Percentiles rank a stretch among this genome's conserved stretches.
Evolutionary conservation across 2,329 filamentous ascomycete genomes (phyloP).

Genomic region (Xylariaceae sp.): DNA sequence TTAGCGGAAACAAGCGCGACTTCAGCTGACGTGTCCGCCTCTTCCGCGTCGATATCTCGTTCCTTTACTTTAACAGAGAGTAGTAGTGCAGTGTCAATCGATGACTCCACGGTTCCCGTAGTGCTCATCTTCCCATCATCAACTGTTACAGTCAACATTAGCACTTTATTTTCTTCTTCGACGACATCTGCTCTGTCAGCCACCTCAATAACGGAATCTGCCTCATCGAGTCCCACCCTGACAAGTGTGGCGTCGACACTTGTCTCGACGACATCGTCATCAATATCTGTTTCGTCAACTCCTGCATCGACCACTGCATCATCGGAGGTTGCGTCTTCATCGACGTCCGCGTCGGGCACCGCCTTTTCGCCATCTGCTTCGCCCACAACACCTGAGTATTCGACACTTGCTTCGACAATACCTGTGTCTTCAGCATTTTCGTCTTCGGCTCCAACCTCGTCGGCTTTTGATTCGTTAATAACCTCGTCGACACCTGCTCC

Average conservation of each 20-base stretch:
- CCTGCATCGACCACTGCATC: neutral
- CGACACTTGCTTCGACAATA: too few species aligned
- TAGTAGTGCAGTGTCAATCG: conserved; percentile 3
- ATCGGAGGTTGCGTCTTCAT: neutral
- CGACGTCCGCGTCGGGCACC: neutral
- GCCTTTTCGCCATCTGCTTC: neutral
- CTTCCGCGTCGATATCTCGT: conserved; percentile 16
- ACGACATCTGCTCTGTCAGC: conserved; percentile 2
- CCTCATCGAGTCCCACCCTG: conserved; percentile 1
- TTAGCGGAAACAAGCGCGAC: neutral
- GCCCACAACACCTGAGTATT: neutral
- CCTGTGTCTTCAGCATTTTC: too few species aligned
- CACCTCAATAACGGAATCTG: neutral
- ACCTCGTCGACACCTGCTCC: neutral
- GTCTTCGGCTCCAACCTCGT: too few species aligned
- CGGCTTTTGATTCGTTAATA: neutral
- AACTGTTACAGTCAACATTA: too few species aligned
- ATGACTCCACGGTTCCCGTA: conserved; percentile 18
- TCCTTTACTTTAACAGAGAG: conserved; percentile 20
- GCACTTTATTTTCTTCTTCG: too few species aligned
- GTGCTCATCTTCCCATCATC: conserved; percentile 24
- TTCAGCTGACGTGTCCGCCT: conserved; percentile 11
- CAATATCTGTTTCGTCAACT: neutral
- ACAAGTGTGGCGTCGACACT: too few species aligned
- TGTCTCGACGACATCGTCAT: too few species aligned